Base-by-base conservation (phyloP, 1,284 basidiomycete species). In the Ganoderma meredithae region DNA sequence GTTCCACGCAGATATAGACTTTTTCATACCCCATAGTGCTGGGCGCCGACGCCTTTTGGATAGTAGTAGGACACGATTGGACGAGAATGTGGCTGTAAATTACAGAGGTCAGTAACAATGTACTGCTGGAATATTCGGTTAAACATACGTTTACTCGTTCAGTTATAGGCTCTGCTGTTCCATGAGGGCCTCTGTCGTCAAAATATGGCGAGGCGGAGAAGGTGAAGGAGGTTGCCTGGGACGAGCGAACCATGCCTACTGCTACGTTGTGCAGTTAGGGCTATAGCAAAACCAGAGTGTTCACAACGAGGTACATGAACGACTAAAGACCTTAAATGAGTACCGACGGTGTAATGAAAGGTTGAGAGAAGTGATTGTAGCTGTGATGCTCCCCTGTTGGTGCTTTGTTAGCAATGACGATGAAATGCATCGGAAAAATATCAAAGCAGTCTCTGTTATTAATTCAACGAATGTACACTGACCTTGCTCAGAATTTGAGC, bases 51-150 rank as follows among this genome's bases (percentile, higher is more conserved):
- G 64, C 94, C 94, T 79, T 94, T 93, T 0, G 97, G 95, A 76
- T 94, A 96, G 82, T 98, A 99, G 81, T 99, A 99, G 15, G 96
- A 95, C 12, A 99, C 97, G 71, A 93, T 89, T 0, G 95, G 92
- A 33, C 91, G 85, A 41, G 94, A 96, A 82, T 97, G 95, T 0
- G 94, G 86, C 95, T 94, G 66, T 49, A 41, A 2, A 15, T 8
- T 6, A 19, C 41, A 25, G 17, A 27, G 5, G 66, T 72, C 47
- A 72, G 65, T 41, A 33, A 53, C 25, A 39, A 55, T 2, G n/a
- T 1, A 36, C 19, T 7, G 39, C 19, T 41, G 39, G 15, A 43
- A 22, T 19, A 6, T 22, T 25, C 12, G n/a, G 39, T 9, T 12
- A 15, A 19, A n/a, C 88, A 76, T 82, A 92, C 91, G 78, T 92